phyloP scores from a whole-genome alignment of 805 yeast genomes.

The Cyberlindnera misumaiensis region DNA sequence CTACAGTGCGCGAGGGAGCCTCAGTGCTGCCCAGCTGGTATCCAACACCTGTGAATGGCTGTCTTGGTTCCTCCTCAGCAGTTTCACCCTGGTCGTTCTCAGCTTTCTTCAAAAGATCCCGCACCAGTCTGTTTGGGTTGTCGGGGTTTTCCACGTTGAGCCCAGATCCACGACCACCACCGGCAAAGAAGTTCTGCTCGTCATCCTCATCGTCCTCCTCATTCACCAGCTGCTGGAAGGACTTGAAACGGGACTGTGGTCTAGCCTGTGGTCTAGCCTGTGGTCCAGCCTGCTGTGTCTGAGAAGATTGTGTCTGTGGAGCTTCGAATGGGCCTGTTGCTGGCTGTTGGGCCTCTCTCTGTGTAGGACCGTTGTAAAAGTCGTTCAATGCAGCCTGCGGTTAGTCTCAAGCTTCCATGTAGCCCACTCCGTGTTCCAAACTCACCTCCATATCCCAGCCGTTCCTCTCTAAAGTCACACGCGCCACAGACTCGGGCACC shows the following conservation, averaged over 20 bases:
- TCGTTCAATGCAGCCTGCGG: constrained; percentile 25
- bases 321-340: constrained; percentile 1
- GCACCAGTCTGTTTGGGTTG: constrained; percentile 32
- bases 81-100: constrained; percentile 47
- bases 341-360: constrained; percentile 4
- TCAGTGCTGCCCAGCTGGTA: constrained; percentile 32
- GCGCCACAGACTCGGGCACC: constrained; percentile 17
- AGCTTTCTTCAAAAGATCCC: constrained; percentile 60
- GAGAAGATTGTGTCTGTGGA: not conserved
- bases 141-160: constrained; percentile 72
- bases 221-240: constrained; percentile 32
- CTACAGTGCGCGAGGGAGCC: constrained; percentile 28
- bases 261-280: constrained; percentile 8
- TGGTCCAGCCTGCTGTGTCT: constrained; percentile 6
- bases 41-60: constrained; percentile 32
- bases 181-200: constrained; percentile 57
- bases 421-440: too few relatives aligned
- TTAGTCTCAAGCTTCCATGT: too few relatives aligned
- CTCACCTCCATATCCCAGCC: constrained; percentile 21
- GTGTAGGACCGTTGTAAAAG: constrained; percentile 23
- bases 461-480: constrained; percentile 18
- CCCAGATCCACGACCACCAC: constrained; percentile 67
- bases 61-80: constrained; percentile 19
- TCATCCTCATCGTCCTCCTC: constrained; percentile 43
- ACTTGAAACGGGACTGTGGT: constrained; percentile 28